Conservation (phyloP, 129 eudicot species). For the Helianthus tuberosus region DNA sequence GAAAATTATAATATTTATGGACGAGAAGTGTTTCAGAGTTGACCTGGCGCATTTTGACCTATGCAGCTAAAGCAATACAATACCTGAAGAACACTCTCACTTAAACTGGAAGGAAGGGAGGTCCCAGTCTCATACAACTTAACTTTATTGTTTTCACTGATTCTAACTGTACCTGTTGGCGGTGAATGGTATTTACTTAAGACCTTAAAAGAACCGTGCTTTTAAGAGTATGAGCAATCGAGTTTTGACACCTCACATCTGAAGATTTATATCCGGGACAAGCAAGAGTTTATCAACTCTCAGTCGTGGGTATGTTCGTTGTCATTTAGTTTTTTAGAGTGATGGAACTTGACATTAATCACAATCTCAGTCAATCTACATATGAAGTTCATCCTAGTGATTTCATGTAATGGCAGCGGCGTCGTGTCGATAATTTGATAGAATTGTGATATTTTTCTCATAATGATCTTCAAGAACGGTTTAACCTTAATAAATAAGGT, state of each 20-base stretch:
- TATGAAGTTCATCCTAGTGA: too few species aligned
- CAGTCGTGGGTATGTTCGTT: too few species aligned
- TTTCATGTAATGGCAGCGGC: too few species aligned
- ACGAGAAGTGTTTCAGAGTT: background rate
- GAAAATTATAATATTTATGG: background rate
- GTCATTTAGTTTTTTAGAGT: too few species aligned
- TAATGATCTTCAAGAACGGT: too few species aligned
- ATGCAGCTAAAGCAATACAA: background rate
- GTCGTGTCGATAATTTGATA: too few species aligned
- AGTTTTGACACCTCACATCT: conserved; percentile 43
- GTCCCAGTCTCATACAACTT: conserved; percentile 23
- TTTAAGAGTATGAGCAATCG: conserved; percentile 52
- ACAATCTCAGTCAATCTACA: too few species aligned
- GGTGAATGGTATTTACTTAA: conserved; percentile 42
- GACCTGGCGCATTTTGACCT: background rate
- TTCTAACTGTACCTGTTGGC: conserved; percentile 30
- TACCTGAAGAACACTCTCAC: conserved; percentile 92
- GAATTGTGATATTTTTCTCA: too few species aligned
- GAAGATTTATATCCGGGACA: conserved; percentile 59
- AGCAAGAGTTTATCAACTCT: conserved; percentile 18
- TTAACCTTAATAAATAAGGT: too few species aligned
- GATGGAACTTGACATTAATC: too few species aligned
- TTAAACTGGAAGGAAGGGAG: conserved; percentile 57
- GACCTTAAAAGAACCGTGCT: conserved; percentile 63
- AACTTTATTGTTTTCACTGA: conserved; percentile 26